These are phyloP conservation scores for Thamnidium elegans DNA, from an alignment of 192 early-diverging fungal species.

Conservation along the genomic window DNA sequence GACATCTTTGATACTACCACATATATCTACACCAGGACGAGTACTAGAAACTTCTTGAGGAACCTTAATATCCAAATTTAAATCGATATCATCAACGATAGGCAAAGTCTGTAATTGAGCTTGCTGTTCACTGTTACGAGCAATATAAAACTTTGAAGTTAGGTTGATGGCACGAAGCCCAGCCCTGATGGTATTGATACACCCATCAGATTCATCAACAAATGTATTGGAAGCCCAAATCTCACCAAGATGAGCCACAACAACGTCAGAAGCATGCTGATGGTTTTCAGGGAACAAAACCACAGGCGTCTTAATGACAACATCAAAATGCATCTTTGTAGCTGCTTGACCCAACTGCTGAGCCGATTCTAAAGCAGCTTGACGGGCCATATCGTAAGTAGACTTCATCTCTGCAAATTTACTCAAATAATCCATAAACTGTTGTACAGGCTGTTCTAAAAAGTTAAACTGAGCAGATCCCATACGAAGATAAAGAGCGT, in stretches of 20 bases:
- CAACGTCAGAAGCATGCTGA: constrained; percentile 53
- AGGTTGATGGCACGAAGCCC: constrained; percentile 58
- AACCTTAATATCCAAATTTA: constrained; percentile 60
- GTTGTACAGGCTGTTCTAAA: constrained; percentile 68
- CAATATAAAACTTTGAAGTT: constrained; percentile 47
- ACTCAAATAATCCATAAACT: constrained; percentile 74
- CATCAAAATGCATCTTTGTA: constrained; percentile 81
- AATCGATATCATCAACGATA: constrained; percentile 85
- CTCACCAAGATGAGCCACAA: constrained; percentile 81
- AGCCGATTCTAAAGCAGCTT: constrained; percentile 77
- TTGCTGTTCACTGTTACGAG: constrained; percentile 35
- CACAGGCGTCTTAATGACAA: constrained; percentile 82
- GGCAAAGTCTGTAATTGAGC: constrained; percentile 50
- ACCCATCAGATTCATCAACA: constrained; percentile 47
- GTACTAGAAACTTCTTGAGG: constrained; percentile 31
- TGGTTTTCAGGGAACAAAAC: constrained; percentile 71
- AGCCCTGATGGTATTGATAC: constrained; percentile 61
- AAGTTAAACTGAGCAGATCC: constrained; percentile 81
- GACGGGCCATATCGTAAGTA: constrained; percentile 83
- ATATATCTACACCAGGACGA: constrained; percentile 42
- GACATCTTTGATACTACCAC: constrained; percentile 69
- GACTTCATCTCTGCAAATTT: constrained; percentile 88
- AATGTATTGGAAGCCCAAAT: constrained; percentile 83
- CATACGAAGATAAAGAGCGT: constrained; percentile 68
- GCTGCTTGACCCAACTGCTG: constrained; percentile 74